Conservation (phyloP, 2,329 filamentous ascomycete genomes). For the Hymenotorrendiella dingleyae region DNA sequence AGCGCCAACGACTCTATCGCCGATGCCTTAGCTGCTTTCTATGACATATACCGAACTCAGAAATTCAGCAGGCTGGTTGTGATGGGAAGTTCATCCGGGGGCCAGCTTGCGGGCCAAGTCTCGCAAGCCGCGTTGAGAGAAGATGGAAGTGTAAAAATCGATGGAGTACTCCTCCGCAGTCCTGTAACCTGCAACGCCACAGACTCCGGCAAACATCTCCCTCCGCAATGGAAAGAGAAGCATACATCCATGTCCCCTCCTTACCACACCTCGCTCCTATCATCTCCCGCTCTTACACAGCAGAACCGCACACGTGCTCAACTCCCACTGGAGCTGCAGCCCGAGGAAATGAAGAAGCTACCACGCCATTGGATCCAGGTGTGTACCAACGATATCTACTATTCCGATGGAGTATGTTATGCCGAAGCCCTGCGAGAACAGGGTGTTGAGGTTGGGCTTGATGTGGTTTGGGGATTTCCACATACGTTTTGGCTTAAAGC, state of each 20-base stretch:
- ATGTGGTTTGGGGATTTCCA: conserved; percentile 41
- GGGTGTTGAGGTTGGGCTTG: conserved; percentile 36
- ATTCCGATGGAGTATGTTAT: conserved; percentile 46
- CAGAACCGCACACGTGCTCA: conserved; percentile 33
- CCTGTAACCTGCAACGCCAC: conserved; percentile 42
- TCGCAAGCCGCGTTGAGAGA: conserved; percentile 29
- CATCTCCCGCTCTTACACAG: conserved; percentile 31
- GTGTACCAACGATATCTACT: conserved; percentile 45
- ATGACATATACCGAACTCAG: conserved; percentile 14
- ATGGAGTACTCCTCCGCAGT: conserved; percentile 41
- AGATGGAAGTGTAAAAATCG: conserved; percentile 21
- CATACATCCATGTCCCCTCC: conserved; percentile 36
- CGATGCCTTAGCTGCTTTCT: conserved; percentile 38
- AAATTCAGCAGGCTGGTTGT: conserved; percentile 24
- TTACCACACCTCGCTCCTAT: conserved; percentile 34
- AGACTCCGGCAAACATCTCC: conserved; percentile 31
- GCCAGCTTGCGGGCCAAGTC: conserved; percentile 41
- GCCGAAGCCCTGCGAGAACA: conserved; percentile 36
- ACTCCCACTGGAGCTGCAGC: conserved; percentile 38
- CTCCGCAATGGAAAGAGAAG: conserved; percentile 29
- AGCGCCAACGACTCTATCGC: conserved; percentile 36
- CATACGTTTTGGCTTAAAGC: conserved; percentile 49
- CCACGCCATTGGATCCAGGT: conserved; percentile 43
- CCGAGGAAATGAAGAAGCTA: conserved; percentile 25
- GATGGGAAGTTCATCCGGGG: conserved; percentile 43